phyloP scores from a whole-genome alignment of 2,329 filamentous ascomycete species.

The Colletotrichum tropicale region DNA sequence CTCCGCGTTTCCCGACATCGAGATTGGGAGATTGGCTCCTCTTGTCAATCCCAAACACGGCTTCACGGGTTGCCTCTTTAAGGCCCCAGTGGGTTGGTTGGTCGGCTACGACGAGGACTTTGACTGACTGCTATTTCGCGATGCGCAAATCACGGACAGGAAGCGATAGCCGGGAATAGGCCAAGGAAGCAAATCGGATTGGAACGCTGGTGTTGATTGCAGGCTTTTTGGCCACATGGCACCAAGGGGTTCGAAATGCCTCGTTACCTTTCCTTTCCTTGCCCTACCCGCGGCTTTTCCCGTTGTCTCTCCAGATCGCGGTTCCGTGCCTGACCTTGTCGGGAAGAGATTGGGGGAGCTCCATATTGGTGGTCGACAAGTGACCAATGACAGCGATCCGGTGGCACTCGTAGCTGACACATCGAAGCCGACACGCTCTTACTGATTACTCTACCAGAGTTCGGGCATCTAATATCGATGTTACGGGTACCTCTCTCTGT shows the following conservation, averaged over 20 bases:
- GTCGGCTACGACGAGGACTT: neutral
- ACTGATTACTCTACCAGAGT: neutral
- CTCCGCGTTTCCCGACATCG: constrained; percentile 1
- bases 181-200: neutral
- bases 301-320: neutral
- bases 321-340: neutral
- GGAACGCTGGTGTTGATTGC: neutral
- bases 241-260: neutral
- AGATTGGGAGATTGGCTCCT: constrained; percentile 14
- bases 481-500: neutral
- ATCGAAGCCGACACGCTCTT: neutral
- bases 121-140: neutral
- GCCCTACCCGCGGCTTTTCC: constrained; percentile 5
- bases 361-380: neutral
- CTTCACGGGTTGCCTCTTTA: neutral
- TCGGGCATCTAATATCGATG: neutral
- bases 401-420: neutral
- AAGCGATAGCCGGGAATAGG: neutral
- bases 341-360: neutral
- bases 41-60: constrained; percentile 7
- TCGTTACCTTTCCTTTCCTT: neutral
- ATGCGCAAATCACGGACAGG: neutral
- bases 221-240: constrained; percentile 9
- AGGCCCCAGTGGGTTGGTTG: neutral
- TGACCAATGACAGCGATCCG: neutral